Percentiles rank a stretch among this genome's conserved stretches.
phyloP scores from a whole-genome alignment of 371 early-diverging fungal genomes.

The Capillidium rhysosporum region DNA sequence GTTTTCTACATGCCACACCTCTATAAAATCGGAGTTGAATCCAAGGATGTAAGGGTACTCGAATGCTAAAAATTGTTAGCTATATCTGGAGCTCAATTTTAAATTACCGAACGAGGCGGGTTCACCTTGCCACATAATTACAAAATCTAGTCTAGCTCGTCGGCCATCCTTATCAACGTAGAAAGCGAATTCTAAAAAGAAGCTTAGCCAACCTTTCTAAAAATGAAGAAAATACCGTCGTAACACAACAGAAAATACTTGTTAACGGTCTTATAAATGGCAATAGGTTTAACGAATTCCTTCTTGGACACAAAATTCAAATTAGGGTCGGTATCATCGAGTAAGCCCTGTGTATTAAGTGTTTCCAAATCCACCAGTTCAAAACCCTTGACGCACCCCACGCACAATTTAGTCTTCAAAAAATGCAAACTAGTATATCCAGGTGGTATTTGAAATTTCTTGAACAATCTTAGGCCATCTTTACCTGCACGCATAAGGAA shows the following conservation, averaged over 20 bases:
- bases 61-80: constrained; percentile 25
- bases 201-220: background rate
- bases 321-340: constrained; percentile 60
- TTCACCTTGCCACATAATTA: constrained; percentile 53
- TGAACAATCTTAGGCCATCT: constrained; percentile 34
- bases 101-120: constrained; percentile 42
- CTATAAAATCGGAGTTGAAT: constrained; percentile 74
- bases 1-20: constrained; percentile 68
- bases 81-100: too few relatives aligned
- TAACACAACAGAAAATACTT: constrained; percentile 77
- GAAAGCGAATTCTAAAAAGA: constrained; percentile 52
- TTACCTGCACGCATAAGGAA: constrained; percentile 25
- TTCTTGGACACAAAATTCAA: constrained; percentile 62
- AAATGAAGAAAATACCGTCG: constrained; percentile 24
- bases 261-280: constrained; percentile 52
- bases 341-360: constrained; percentile 46
- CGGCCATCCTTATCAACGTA: constrained; percentile 73
- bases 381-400: constrained; percentile 77
- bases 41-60: constrained; percentile 71
- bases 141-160: constrained; percentile 44
- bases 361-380: constrained; percentile 76
- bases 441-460: constrained; percentile 77
- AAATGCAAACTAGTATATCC: constrained; percentile 62
- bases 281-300: constrained; percentile 50
- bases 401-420: constrained; percentile 56